Percentiles rank a stretch among this genome's conserved stretches.
These are phyloP conservation scores for Bidens hawaiensis DNA, from an alignment of 140 eudicot species.

Conservation along the genomic window DNA sequence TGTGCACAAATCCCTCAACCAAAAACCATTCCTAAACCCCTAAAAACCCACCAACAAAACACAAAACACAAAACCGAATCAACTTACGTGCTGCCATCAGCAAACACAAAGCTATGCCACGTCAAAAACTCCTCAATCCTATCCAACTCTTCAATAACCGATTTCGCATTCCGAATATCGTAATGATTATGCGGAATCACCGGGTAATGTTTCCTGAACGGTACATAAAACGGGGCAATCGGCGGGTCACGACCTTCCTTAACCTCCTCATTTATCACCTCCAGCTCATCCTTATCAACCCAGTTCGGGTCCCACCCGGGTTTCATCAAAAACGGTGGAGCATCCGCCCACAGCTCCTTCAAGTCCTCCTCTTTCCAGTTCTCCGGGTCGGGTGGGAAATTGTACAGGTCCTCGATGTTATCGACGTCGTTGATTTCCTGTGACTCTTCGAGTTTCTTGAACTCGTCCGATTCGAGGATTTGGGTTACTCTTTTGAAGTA, in stretches of 20 bases:
- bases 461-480: too few relatives aligned
- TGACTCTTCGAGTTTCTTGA: too few relatives aligned
- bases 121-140: constrained; percentile 80
- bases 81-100: constrained; percentile 77
- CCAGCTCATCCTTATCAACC: constrained; percentile 51
- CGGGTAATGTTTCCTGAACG: constrained; percentile 68
- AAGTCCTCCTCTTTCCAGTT: constrained; percentile 82
- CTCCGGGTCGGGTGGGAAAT: constrained; percentile 71
- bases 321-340: constrained; percentile 32
- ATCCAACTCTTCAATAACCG: constrained; percentile 76
- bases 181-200: constrained; percentile 49
- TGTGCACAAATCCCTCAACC: constrained; percentile 2
- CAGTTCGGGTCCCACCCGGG: constrained; percentile 81
- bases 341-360: constrained; percentile 82
- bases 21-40: constrained; percentile 2
- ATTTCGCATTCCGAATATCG: constrained; percentile 42
- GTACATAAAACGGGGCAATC: constrained; percentile 84
- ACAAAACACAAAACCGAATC: background rate
- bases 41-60: too few relatives aligned
- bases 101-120: constrained; percentile 68
- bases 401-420: constrained; percentile 30
- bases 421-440: too few relatives aligned
- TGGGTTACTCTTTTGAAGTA: constrained; percentile 27
- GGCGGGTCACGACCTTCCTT: constrained; percentile 48
- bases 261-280: constrained; percentile 37